Evolutionary conservation across 805 yeast genomes (phyloP), one percentile per base, ranked within the genome.

Genomic region (Candida argentea): DNA sequence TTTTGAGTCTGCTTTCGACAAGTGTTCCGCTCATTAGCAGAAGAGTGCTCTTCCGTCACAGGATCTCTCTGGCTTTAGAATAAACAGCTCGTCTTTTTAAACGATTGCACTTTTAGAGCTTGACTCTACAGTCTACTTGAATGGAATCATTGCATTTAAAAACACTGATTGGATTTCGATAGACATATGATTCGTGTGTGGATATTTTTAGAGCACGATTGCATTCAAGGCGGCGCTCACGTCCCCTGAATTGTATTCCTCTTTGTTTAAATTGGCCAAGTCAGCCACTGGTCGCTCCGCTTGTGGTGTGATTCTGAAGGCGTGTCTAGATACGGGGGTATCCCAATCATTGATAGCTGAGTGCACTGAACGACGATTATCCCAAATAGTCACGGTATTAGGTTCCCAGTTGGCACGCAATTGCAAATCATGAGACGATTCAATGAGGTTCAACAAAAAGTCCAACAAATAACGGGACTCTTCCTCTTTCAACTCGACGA

Each of bases 281-380:
- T 53, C 50, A 12, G 43, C 55, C n/a, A 55, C 57, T 3, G 61
- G 61, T 39, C 60, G 43, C 32, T 54, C 61, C 2, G 58, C 61
- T 38, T 54, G 58, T 5, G 58, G 58, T 31, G 58, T 52, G 16
- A 55, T 42, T 31, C 61, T 44, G 22, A 54, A 50, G 5, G 61
- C 61, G 22, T 54, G 61, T 38, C 62, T 46, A 13, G 45, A 38
- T n/a, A 46, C 45, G 2, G 61, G 59, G 5, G 51, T 41, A 29
- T 50, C 55, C 55, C 56, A 54, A 38, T 55, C 62, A 18, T 52
- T 40, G 20, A 50, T 44, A 5, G 61, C 60, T 2, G 58, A 44
- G 38, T 56, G 62, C n/a, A 51, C 48, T 5, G 46, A 38, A 22
- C 50, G 41, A 33, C 58, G 40, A 39, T 56, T 56, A 26, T 55